These are phyloP conservation scores for Auxenochlorella protothecoides DNA, from an alignment of 139 green algal genomes.

Conservation along the genomic window DNA sequence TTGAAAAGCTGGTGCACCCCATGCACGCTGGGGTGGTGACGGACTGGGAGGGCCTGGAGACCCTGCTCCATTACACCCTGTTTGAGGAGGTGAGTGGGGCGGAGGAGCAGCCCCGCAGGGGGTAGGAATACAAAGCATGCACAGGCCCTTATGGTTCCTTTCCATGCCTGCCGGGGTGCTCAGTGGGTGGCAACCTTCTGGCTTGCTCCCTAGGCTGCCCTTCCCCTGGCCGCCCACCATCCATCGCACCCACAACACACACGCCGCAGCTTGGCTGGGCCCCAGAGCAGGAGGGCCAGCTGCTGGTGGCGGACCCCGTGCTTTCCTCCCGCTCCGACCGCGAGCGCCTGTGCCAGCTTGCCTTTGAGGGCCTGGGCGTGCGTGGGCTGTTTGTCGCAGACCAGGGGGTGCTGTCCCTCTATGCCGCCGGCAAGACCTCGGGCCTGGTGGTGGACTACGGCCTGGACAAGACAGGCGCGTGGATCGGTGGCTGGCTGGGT, in stretches of 20 bases:
- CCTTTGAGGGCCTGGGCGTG: conserved; percentile 75
- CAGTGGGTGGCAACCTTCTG: no score
- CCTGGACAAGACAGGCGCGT: conserved; percentile 49
- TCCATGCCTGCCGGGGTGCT: neutral
- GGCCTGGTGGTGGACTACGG: conserved; percentile 78
- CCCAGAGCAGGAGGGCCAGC: conserved; percentile 46
- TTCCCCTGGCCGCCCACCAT: no score
- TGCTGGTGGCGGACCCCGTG: conserved; percentile 61
- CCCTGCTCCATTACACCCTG: conserved; percentile 49
- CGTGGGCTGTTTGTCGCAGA: conserved; percentile 54
- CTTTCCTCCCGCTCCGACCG: conserved; percentile 45
- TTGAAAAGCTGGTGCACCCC: neutral
- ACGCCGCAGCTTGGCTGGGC: conserved; percentile 50
- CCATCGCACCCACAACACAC: no score
- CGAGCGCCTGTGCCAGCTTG: conserved; percentile 60
- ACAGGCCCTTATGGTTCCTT: no score
- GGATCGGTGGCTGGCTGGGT: neutral
- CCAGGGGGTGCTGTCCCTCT: conserved; percentile 57
- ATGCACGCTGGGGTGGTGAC: conserved; percentile 31
- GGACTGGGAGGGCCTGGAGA: conserved; percentile 54
- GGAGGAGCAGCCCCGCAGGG: no score
- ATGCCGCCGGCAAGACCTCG: conserved; percentile 54
- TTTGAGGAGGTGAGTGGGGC: conserved; percentile 36
- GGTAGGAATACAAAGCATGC: no score
- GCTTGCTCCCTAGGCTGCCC: no score